phyloP scores from a whole-genome alignment of 2,329 filamentous ascomycete genomes.

The Xylaria sp. region DNA sequence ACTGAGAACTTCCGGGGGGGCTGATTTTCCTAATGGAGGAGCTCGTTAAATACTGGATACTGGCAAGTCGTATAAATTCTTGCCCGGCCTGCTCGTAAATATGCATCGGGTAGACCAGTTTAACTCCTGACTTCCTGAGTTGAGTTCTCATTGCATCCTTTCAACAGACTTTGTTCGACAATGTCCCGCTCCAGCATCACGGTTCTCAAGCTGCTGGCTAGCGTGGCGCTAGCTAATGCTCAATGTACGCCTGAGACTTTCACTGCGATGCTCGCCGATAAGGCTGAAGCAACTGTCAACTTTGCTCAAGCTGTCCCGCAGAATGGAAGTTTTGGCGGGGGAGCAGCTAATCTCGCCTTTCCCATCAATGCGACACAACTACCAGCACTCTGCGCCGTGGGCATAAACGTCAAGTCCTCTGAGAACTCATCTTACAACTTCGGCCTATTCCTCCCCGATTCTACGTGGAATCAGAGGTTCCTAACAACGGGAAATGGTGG shows the following conservation, averaged over 20 bases:
- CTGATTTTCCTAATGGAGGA: not conserved
- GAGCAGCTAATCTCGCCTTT: constrained; percentile 36
- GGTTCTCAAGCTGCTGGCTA: constrained; percentile 32
- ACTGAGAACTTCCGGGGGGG: constrained; percentile 6
- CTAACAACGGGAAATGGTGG: constrained; percentile 47
- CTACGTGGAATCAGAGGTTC: constrained; percentile 46
- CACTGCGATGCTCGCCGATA: constrained; percentile 37
- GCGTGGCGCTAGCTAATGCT: constrained; percentile 27
- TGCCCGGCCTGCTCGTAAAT: not conserved
- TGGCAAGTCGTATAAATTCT: constrained; percentile 13
- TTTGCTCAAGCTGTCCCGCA: constrained; percentile 41
- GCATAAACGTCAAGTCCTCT: constrained; percentile 47
- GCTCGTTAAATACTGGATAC: not conserved
- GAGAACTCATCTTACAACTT: constrained; percentile 47
- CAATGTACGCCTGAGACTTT: constrained; percentile 43
- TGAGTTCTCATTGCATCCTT: not conserved
- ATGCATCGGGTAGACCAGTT: not conserved
- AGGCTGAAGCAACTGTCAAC: constrained; percentile 41
- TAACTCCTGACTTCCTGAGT: not conserved
- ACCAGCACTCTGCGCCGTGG: constrained; percentile 47
- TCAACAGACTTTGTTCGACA: not conserved
- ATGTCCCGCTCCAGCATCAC: constrained; percentile 33
- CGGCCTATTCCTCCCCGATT: constrained; percentile 48
- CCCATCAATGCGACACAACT: constrained; percentile 43
- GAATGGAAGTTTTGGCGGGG: constrained; percentile 44